Evolutionary conservation across 371 early-diverging fungal species (phyloP).

Genomic region (Actinomortierella wolfii): DNA sequence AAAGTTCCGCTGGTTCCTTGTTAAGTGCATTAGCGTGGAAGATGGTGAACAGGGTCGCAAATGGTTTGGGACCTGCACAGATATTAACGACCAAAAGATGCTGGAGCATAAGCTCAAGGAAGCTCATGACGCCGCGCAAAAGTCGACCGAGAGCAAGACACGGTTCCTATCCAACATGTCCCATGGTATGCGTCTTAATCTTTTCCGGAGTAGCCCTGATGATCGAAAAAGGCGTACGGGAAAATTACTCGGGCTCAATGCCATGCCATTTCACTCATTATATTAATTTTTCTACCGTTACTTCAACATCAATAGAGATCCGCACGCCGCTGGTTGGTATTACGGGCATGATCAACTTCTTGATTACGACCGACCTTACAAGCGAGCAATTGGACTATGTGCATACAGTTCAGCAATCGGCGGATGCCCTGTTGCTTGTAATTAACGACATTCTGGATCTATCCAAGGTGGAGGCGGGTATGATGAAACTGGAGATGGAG

Average conservation of each 20-base stretch:
- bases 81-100: constrained; percentile 68
- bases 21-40: constrained; percentile 67
- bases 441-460: constrained; percentile 75
- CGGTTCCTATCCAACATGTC: constrained; percentile 73
- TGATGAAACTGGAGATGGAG: constrained; percentile 71
- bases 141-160: constrained; percentile 72
- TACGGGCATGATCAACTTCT: constrained; percentile 68
- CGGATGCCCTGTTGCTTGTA: constrained; percentile 64
- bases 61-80: constrained; percentile 74
- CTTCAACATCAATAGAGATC: constrained; percentile 50
- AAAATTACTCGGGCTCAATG: background rate
- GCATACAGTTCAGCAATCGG: constrained; percentile 68
- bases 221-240: background rate
- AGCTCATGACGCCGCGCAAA: constrained; percentile 70
- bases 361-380: constrained; percentile 65
- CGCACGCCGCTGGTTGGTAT: constrained; percentile 71
- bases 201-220: background rate
- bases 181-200: constrained; percentile 49
- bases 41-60: constrained; percentile 60
- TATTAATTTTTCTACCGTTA: too few species aligned
- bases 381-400: constrained; percentile 69
- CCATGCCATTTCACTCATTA: background rate
- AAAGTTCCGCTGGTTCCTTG: constrained; percentile 66
- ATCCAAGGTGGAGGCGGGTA: constrained; percentile 74
- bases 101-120: constrained; percentile 69